phyloP scores from a whole-genome alignment of 495 filamentous ascomycete genomes.

The Emericellopsis terricola region DNA sequence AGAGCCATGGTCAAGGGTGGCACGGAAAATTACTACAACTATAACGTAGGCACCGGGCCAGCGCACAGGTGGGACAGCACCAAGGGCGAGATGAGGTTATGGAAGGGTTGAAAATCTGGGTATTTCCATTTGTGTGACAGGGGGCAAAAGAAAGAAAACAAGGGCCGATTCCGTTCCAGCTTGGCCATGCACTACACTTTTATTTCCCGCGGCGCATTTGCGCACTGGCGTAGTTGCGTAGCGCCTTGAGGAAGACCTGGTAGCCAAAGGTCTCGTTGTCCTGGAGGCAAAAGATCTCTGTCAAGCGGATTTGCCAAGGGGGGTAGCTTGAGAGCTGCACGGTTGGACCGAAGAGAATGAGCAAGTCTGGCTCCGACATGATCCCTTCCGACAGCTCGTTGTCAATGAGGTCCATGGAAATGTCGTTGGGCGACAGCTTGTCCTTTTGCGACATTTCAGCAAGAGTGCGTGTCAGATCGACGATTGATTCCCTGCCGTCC shows the following conservation, averaged over 20 bases:
- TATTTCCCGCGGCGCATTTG: conserved; percentile 79
- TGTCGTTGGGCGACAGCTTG: conserved; percentile 61
- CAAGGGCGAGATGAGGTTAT: conserved; percentile 34
- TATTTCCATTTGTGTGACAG: neutral
- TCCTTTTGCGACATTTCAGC: conserved; percentile 85
- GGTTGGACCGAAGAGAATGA: conserved; percentile 68
- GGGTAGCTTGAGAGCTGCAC: conserved; percentile 82
- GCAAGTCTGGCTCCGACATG: conserved; percentile 71
- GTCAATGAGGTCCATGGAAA: conserved; percentile 75
- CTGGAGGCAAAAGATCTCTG: conserved; percentile 71
- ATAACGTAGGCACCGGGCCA: conserved; percentile 53
- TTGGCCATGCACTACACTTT: no score
- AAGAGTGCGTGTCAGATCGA: conserved; percentile 88
- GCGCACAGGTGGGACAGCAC: conserved; percentile 43
- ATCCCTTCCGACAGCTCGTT: conserved; percentile 56
- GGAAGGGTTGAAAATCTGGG: conserved; percentile 8
- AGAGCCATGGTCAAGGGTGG: conserved; percentile 42
- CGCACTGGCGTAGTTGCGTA: conserved; percentile 71
- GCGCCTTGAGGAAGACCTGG: conserved; percentile 70
- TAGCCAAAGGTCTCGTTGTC: conserved; percentile 74
- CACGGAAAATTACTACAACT: conserved; percentile 45
- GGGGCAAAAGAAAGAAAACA: no score
- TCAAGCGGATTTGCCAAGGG: conserved; percentile 87
- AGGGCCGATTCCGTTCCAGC: no score
- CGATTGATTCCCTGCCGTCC: conserved; percentile 81